Conservation (phyloP, 108 stramenopile species). For the Cyclotella sp. region DNA sequence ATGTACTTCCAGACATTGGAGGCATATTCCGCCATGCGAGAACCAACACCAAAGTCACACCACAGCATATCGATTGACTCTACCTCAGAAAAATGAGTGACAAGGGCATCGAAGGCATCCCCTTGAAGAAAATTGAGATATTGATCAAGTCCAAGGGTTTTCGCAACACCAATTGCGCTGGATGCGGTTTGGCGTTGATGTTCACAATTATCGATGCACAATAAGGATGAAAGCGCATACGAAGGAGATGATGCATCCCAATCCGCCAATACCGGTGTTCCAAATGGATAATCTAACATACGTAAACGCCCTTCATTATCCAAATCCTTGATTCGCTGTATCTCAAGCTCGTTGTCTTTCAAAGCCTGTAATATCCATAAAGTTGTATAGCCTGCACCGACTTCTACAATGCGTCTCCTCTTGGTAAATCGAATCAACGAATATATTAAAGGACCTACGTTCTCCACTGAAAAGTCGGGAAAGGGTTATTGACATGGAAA, state of each 20-base stretch:
- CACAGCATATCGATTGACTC: constrained; percentile 79
- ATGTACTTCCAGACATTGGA: constrained; percentile 61
- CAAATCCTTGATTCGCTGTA: constrained; percentile 59
- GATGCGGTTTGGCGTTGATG: constrained; percentile 86
- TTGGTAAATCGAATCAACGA: constrained; percentile 78
- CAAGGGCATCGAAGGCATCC: constrained; percentile 76
- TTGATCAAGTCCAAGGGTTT: constrained; percentile 65
- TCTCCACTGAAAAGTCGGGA: constrained; percentile 63
- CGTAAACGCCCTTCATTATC: constrained; percentile 54
- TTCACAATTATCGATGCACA: constrained; percentile 84
- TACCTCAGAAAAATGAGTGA: constrained; percentile 42
- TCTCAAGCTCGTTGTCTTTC: constrained; percentile 84
- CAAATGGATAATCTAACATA: constrained; percentile 78
- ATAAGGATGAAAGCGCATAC: constrained; percentile 43
- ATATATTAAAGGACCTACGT: constrained; percentile 76
- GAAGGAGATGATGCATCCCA: constrained; percentile 26
- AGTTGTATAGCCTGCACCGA: constrained; percentile 88
- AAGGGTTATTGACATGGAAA: not conserved
- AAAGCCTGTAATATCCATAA: constrained; percentile 81
- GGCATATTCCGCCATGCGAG: constrained; percentile 71
- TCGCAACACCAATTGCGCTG: constrained; percentile 65
- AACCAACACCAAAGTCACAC: constrained; percentile 91
- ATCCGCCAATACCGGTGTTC: constrained; percentile 41
- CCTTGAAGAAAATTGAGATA: constrained; percentile 68
- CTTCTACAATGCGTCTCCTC: constrained; percentile 68